Percentiles rank a stretch among this genome's conserved stretches.
phyloP scores from a whole-genome alignment of 768 basidiomycete species.

The Mycena filopes region DNA sequence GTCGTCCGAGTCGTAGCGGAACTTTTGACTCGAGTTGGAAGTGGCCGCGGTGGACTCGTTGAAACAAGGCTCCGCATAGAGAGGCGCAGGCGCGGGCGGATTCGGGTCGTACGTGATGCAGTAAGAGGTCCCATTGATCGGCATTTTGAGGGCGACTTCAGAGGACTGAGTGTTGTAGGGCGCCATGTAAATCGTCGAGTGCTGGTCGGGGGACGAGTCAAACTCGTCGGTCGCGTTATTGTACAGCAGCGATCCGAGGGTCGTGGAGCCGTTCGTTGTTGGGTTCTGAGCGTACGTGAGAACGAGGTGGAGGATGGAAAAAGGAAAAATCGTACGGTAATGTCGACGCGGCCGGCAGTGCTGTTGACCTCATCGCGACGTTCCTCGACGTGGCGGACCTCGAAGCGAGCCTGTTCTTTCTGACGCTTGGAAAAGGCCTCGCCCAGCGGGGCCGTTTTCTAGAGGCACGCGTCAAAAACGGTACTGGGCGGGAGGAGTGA shows the following conservation, averaged over 20 bases:
- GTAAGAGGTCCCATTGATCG: constrained; percentile 56
- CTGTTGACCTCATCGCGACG: background rate
- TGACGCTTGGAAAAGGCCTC: constrained; percentile 18
- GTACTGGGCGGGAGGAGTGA: too few species aligned
- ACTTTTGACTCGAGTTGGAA: constrained; percentile 63
- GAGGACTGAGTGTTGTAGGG: constrained; percentile 25
- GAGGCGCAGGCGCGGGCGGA: constrained; percentile 57
- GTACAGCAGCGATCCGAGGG: constrained; percentile 46
- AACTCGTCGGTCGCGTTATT: constrained; percentile 49
- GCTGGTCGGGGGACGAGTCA: constrained; percentile 60
- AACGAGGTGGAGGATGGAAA: background rate
- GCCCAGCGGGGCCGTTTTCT: constrained; percentile 12
- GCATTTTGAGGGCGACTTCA: constrained; percentile 55
- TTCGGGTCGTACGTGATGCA: constrained; percentile 73
- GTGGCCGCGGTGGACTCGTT: constrained; percentile 22
- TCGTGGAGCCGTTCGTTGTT: constrained; percentile 45
- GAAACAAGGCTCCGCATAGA: constrained; percentile 60
- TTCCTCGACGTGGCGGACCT: background rate
- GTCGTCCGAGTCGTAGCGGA: constrained; percentile 61
- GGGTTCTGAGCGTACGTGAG: constrained; percentile 6
- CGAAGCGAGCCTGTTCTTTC: constrained; percentile 20
- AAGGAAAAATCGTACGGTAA: constrained; percentile 4
- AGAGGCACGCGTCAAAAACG: background rate
- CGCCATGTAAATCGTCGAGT: constrained; percentile 57
- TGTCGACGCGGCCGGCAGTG: constrained; percentile 2